Evolutionary conservation across 2,329 filamentous ascomycete species (phyloP), one percentile per base, ranked within the genome.

Genomic region (Blumeria hordei): DNA sequence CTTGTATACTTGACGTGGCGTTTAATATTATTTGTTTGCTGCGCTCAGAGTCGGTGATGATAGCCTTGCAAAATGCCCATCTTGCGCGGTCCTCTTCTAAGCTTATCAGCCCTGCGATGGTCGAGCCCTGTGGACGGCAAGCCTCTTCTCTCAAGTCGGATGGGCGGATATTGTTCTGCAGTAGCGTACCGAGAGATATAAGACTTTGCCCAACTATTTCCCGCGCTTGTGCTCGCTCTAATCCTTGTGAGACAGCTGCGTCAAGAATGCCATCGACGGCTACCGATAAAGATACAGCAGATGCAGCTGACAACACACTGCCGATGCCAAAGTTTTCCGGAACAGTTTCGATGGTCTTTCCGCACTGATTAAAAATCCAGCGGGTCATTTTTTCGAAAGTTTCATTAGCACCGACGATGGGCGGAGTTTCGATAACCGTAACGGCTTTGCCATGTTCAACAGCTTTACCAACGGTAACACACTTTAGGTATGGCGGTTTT

Each of bases 391-490:
- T 69, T 1, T 77, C 72, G 8, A 78, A 76, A 11, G 54, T 58
- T 12, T 57, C 12, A 33, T 54, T 54, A 8, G 18, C n/a, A 8
- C n/a, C 28, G 37, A 11, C 28, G 3, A 10, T 12, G 14, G 45
- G 45, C 10, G 18, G n/a, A 16, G 11, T 58, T 39, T 65, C 62
- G 60, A 94, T 81, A 54, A 92, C 78, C 0, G 82, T 88, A 82
- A 92, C 92, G 60, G 78, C 81, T 67, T 93, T 80, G 41, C 86
- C 72, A 56, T 92, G 81, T 53, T 85, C 74, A 21, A 81, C 81
- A 9, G 86, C 86, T 0, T 85, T 87, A 70, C 93, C 94, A 61
- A 85, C 85, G 77, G 93, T 87, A 55, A 83, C 85, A 39, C 86
- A 75, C 12, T 92, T 80, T 54, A 93, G 74, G 43, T 76, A 72